Conservation (phyloP, 495 filamentous ascomycete species). For the Acidomyces sp. region DNA sequence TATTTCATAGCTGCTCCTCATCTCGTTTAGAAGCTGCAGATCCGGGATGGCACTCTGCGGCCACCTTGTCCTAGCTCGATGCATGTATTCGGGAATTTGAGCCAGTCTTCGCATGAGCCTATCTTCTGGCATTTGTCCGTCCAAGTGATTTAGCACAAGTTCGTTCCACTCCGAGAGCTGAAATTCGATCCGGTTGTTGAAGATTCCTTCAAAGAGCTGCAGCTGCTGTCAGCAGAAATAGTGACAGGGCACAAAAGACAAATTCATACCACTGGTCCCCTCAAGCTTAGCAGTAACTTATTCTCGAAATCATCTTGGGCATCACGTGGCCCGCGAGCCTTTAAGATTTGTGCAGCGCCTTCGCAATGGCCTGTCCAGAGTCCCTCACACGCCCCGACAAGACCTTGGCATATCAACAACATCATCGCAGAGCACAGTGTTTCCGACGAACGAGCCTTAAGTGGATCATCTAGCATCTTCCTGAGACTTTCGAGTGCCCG, state of each 20-base stretch:
- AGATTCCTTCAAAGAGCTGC: neutral
- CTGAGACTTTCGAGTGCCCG: conserved; percentile 5
- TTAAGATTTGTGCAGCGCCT: conserved; percentile 1
- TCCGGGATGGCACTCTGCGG: too few relatives aligned
- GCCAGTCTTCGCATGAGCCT: too few relatives aligned
- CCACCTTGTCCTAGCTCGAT: too few relatives aligned
- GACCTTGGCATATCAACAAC: conserved; percentile 11
- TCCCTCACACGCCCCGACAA: neutral
- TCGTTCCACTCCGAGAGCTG: too few relatives aligned
- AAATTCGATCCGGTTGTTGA: neutral
- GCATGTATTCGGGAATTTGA: too few relatives aligned
- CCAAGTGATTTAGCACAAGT: too few relatives aligned
- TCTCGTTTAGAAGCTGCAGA: too few relatives aligned
- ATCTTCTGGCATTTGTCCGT: too few relatives aligned
- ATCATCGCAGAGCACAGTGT: conserved; percentile 15
- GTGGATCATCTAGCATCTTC: conserved; percentile 3
- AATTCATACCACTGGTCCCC: conserved; percentile 21
- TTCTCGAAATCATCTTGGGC: neutral
- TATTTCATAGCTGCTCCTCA: too few relatives aligned
- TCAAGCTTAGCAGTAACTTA: neutral
- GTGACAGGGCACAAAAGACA: neutral
- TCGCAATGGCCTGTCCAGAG: conserved; percentile 4
- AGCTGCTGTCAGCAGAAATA: neutral
- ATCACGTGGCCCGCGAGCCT: conserved; percentile 3
- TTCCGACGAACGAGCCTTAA: conserved; percentile 2